phyloP scores from a whole-genome alignment of 768 basidiomycete species.

The Termitomyces sp. region DNA sequence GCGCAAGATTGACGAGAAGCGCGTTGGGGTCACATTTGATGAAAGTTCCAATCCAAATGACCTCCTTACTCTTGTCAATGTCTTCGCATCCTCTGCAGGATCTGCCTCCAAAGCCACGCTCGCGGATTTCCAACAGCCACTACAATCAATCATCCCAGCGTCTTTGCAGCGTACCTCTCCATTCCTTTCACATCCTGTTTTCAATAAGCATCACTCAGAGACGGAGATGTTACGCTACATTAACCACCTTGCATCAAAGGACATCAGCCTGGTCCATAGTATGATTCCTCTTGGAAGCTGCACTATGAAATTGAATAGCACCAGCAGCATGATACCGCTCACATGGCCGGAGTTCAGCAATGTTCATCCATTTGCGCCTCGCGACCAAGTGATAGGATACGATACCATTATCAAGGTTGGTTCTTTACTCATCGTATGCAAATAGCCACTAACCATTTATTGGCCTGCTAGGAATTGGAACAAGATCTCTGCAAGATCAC shows the following conservation, averaged over 20 bases:
- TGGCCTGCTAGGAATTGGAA: slow-evolving; percentile 73
- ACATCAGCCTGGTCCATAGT: slow-evolving; percentile 89
- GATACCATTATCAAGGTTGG: slow-evolving; percentile 70
- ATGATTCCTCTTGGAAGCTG: slow-evolving; percentile 97
- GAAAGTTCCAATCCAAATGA: slow-evolving; percentile 82
- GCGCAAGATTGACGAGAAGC: slow-evolving; percentile 66
- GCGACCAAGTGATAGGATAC: slow-evolving; percentile 89
- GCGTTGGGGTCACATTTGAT: slow-evolving; percentile 88
- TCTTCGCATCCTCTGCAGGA: slow-evolving; percentile 65
- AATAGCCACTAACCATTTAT: not conserved
- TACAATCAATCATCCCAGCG: slow-evolving; percentile 47
- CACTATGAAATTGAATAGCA: slow-evolving; percentile 98
- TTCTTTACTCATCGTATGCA: not conserved
- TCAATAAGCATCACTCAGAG: slow-evolving; percentile 96
- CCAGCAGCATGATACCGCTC: slow-evolving; percentile 95
- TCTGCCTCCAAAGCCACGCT: slow-evolving; percentile 42
- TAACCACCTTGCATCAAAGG: slow-evolving; percentile 90
- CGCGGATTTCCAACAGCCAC: slow-evolving; percentile 43
- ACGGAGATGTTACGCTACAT: slow-evolving; percentile 99
- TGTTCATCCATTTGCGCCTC: slow-evolving; percentile 92
- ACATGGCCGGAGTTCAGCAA: slow-evolving; percentile 90
- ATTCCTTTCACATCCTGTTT: slow-evolving; percentile 84
- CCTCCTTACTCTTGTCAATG: slow-evolving; percentile 72
- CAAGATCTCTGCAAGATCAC: slow-evolving; percentile 89
- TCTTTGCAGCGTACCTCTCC: slow-evolving; percentile 57